These are phyloP conservation scores for Oleoguttula mirabilis DNA, from an alignment of 495 filamentous ascomycete species.

Conservation along the genomic window DNA sequence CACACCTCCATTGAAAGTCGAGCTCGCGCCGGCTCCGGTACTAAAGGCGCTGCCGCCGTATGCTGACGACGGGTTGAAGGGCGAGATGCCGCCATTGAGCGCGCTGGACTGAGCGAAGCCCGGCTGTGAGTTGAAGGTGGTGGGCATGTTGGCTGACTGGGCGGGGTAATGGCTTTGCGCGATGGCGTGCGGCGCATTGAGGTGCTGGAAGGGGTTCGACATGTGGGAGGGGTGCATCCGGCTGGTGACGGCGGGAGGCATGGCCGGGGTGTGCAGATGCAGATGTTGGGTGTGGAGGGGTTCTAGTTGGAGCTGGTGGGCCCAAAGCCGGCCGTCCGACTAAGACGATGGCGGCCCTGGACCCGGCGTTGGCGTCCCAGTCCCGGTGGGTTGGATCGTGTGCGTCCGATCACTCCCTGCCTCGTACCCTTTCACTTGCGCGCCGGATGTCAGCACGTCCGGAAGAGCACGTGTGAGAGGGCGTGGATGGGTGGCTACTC, in stretches of 20 bases:
- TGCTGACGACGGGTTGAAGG: constrained; percentile 16
- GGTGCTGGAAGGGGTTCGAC: constrained; percentile 39
- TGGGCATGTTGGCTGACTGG: constrained; percentile 46
- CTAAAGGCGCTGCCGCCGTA: constrained; percentile 20
- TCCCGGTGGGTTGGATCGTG: background rate
- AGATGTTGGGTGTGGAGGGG: too few relatives aligned
- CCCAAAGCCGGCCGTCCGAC: constrained; percentile 27
- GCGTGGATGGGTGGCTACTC: too few relatives aligned
- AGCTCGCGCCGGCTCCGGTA: constrained; percentile 17
- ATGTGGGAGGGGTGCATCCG: constrained; percentile 43
- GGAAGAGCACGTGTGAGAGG: too few relatives aligned
- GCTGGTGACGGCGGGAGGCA: constrained; percentile 43
- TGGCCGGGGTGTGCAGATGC: constrained; percentile 24
- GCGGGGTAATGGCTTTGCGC: constrained; percentile 37
- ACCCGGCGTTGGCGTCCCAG: background rate
- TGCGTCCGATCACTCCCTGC: too few relatives aligned
- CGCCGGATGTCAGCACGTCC: too few relatives aligned
- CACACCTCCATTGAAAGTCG: constrained; percentile 28
- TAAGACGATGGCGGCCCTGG: background rate
- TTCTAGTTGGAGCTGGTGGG: too few relatives aligned
- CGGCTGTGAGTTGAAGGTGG: constrained; percentile 21
- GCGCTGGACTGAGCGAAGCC: constrained; percentile 21
- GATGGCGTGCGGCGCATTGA: constrained; percentile 32
- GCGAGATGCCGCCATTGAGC: constrained; percentile 20
- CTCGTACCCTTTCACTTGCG: too few relatives aligned